A percentile compares a stretch with the other conserved stretches of the same genome.
phyloP scores from a whole-genome alignment of 2,329 filamentous ascomycete species.

The Fusarium temperatum region DNA sequence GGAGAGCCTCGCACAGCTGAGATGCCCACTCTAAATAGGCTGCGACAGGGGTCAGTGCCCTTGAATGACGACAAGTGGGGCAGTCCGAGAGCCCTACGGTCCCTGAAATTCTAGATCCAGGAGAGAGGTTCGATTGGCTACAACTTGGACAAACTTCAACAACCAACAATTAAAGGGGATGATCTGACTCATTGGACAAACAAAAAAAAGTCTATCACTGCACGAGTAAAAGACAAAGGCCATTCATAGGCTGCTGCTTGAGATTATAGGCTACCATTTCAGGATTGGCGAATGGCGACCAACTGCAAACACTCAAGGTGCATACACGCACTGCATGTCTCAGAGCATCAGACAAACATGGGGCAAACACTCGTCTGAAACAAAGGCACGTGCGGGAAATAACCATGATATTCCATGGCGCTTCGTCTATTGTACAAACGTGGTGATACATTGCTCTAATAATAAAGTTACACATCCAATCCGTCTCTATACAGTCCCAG shows the following conservation, averaged over 20 bases:
- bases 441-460: conserved; percentile 29
- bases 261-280: not conserved
- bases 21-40: conserved; percentile 12
- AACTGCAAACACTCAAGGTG: not conserved
- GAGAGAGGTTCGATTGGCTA: not conserved
- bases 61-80: conserved; percentile 26
- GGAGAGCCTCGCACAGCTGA: conserved; percentile 7
- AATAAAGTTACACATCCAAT: conserved; percentile 28
- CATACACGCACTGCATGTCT: not conserved
- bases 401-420: not conserved
- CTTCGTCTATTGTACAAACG: conserved; percentile 13
- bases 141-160: not conserved
- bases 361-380: not conserved
- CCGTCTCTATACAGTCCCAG: not conserved
- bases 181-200: not conserved
- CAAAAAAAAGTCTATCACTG: not conserved
- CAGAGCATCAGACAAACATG: not conserved
- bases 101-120: conserved; percentile 4
- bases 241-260: not conserved
- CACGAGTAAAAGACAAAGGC: not conserved
- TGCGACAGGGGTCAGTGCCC: conserved; percentile 7
- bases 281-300: not conserved
- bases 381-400: not conserved
- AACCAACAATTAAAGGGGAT: not conserved
- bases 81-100: conserved; percentile 8